phyloP scores from a whole-genome alignment of 495 filamentous ascomycete species.

The Podospora pseudopauciseta region DNA sequence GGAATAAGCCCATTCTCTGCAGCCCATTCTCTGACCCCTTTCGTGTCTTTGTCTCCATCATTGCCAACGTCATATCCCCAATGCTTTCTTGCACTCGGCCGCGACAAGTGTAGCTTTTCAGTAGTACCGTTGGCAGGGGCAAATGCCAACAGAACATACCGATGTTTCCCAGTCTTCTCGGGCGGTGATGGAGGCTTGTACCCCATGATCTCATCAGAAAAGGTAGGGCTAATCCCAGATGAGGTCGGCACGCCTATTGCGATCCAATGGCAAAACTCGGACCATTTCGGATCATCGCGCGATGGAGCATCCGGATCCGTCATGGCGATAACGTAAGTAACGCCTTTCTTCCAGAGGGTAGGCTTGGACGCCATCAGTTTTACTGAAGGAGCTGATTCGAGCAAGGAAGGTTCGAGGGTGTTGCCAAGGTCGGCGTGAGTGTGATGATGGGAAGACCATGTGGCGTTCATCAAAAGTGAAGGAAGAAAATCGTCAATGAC shows the following conservation, averaged over 20 bases:
- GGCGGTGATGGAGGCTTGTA: conserved; percentile 63
- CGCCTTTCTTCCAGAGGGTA: background rate
- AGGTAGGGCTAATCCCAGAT: background rate
- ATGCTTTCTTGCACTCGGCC: conserved; percentile 54
- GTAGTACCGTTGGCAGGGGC: conserved; percentile 40
- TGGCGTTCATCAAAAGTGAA: conserved; percentile 46
- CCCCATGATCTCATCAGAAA: conserved; percentile 45
- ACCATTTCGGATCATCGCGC: conserved; percentile 59
- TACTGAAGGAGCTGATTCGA: conserved; percentile 51
- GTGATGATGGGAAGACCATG: conserved; percentile 42
- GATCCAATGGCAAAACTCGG: conserved; percentile 74
- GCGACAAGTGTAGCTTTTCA: conserved; percentile 44
- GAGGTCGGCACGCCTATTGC: conserved; percentile 16
- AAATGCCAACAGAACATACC: conserved; percentile 64
- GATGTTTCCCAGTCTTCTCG: conserved; percentile 61
- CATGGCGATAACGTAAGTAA: conserved; percentile 45
- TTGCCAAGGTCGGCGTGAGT: conserved; percentile 57
- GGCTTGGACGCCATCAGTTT: conserved; percentile 20
- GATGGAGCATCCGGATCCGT: conserved; percentile 72
- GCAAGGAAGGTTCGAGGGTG: conserved; percentile 49
- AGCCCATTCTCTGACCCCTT: conserved; percentile 62
- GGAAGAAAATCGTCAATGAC: conserved; percentile 64
- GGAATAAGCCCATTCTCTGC: conserved; percentile 55
- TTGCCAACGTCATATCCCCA: conserved; percentile 49
- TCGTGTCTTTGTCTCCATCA: conserved; percentile 37